Percentiles rank a stretch among this genome's conserved stretches.
phyloP scores from a whole-genome alignment of 169 alveolate species.

The Plasmodium cynomolgi region DNA sequence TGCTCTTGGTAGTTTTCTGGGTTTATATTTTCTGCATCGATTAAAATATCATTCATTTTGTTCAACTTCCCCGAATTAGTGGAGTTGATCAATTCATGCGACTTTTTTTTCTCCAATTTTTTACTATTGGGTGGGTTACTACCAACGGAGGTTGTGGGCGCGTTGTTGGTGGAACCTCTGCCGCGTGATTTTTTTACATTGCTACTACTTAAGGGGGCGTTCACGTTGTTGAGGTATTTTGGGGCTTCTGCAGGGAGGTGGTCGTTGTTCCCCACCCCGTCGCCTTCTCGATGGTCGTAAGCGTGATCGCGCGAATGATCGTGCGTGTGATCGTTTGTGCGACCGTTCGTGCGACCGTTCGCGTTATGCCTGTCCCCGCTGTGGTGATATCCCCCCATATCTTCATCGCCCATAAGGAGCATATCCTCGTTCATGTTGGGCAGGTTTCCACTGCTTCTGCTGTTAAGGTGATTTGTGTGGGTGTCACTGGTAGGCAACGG shows the following conservation, averaged over 20 bases:
- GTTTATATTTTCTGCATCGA: constrained; percentile 56
- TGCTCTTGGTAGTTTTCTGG: constrained; percentile 74
- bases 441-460: constrained; percentile 2
- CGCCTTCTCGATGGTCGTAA: background rate
- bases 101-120: constrained; percentile 9
- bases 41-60: constrained; percentile 61
- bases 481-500: background rate
- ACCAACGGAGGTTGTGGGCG: background rate
- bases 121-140: background rate
- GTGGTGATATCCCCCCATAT: background rate
- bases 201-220: background rate
- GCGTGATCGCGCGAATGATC: too few species aligned
- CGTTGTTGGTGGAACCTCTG: background rate
- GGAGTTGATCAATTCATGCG: constrained; percentile 4
- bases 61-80: constrained; percentile 14
- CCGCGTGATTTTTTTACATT: background rate
- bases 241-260: background rate
- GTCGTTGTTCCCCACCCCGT: background rate
- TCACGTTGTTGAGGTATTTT: background rate
- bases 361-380: background rate
- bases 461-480: background rate
- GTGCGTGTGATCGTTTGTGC: too few species aligned
- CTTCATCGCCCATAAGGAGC: background rate
- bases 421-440: constrained; percentile 45
- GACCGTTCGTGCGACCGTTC: background rate